Conservation (phyloP, 805 yeast species). For the Ogataea salicorniae region DNA sequence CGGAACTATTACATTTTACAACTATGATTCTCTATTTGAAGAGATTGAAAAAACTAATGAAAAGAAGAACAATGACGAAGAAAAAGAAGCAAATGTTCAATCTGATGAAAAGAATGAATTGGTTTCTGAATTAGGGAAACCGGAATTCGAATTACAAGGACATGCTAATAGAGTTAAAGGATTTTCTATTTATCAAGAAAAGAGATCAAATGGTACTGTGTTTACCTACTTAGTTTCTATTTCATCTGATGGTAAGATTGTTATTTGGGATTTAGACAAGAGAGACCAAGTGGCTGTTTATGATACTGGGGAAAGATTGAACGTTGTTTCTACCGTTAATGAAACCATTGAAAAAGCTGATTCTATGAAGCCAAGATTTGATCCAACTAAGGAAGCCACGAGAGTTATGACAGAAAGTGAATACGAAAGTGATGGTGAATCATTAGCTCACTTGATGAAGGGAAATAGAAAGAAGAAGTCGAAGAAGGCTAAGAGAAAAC, state of each 20-base stretch:
- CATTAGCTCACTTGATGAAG: slow-evolving; percentile 51
- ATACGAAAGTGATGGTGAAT: slow-evolving; percentile 71
- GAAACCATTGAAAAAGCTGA: slow-evolving; percentile 72
- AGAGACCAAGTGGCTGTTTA: slow-evolving; percentile 86
- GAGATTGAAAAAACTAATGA: slow-evolving; percentile 9
- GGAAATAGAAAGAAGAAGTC: slow-evolving; percentile 37
- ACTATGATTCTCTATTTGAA: slow-evolving; percentile 31
- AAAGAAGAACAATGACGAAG: slow-evolving; percentile 28
- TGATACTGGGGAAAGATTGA: slow-evolving; percentile 84
- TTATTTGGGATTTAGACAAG: slow-evolving; percentile 72
- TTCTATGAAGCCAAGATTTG: slow-evolving; percentile 49
- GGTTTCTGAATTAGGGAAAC: slow-evolving; percentile 29
- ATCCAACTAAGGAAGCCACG: slow-evolving; percentile 32
- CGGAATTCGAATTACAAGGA: slow-evolving; percentile 63
- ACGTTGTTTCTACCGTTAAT: slow-evolving; percentile 72
- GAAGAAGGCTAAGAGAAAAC: slow-evolving; percentile 38
- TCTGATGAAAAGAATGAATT: slow-evolving; percentile 12
- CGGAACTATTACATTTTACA: slow-evolving; percentile 62
- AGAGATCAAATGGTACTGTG: slow-evolving; percentile 29
- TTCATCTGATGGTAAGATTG: slow-evolving; percentile 90
- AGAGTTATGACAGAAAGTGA: slow-evolving; percentile 56
- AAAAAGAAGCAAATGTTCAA: not conserved
- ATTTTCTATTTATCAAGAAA: slow-evolving; percentile 44
- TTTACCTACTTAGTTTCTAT: slow-evolving; percentile 60
- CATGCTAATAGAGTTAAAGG: slow-evolving; percentile 86